These are phyloP conservation scores for Stachybotrys chartarum DNA, from an alignment of 2,329 filamentous ascomycete genomes.

Conservation along the genomic window DNA sequence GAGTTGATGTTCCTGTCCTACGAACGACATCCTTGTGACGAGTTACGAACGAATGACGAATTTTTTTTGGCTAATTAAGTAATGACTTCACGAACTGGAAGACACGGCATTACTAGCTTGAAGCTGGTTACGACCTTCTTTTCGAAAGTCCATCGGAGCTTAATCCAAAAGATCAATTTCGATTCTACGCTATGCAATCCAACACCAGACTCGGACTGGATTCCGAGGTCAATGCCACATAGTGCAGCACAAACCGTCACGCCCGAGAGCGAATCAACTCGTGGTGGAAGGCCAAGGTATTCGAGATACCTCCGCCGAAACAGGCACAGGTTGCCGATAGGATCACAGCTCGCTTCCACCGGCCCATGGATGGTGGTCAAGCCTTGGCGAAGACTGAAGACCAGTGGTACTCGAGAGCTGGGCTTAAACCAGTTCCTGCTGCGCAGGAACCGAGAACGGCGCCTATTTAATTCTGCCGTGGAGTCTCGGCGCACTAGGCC, in stretches of 20 bases:
- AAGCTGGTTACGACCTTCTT: conserved; percentile 22
- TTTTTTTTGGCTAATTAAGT: conserved; percentile 12
- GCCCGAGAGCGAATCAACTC: background rate
- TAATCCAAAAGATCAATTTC: conserved; percentile 12
- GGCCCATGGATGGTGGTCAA: conserved; percentile 9
- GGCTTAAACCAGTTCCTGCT: conserved; percentile 16
- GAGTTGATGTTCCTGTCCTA: conserved; percentile 33
- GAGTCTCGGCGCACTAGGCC: background rate
- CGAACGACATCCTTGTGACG: conserved; percentile 30
- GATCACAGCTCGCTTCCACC: conserved; percentile 28
- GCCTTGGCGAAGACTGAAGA: conserved; percentile 14
- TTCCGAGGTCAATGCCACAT: conserved; percentile 9
- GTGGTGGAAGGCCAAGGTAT: conserved; percentile 22
- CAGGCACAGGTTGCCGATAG: conserved; percentile 34
- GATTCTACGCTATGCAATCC: conserved; percentile 15
- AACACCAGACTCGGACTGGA: conserved; percentile 19
- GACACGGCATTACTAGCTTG: conserved; percentile 21
- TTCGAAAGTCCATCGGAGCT: conserved; percentile 17
- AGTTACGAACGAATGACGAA: conserved; percentile 28
- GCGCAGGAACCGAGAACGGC: conserved; percentile 15
- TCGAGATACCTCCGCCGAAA: conserved; percentile 28
- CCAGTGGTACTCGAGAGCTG: background rate
- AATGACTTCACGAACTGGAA: conserved; percentile 20
- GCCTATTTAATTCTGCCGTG: conserved; percentile 1
- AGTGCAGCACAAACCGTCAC: conserved; percentile 24